phyloP scores from a whole-genome alignment of 2,329 filamentous ascomycete species.

The Mariannaea elegans region DNA sequence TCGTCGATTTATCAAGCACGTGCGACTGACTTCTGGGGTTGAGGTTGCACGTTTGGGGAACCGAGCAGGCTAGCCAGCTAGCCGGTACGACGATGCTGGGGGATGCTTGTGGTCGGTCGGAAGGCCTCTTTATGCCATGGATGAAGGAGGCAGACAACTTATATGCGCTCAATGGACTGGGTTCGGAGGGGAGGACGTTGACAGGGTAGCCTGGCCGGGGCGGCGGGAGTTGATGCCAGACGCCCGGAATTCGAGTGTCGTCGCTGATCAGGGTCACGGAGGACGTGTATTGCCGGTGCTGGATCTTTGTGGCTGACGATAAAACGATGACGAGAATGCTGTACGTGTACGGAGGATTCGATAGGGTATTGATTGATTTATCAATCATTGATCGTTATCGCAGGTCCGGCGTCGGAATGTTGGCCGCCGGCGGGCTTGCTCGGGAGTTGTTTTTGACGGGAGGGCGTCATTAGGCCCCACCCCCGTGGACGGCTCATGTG shows the following conservation, averaged over 20 bases:
- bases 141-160: no score
- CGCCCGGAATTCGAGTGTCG: no score
- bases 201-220: no score
- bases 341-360: no score
- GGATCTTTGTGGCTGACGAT: no score
- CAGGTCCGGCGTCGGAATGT: neutral
- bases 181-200: conserved; percentile 13
- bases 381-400: no score
- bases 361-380: no score
- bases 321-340: no score
- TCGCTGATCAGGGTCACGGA: conserved; percentile 4
- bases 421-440: neutral
- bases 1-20: no score
- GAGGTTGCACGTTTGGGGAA: neutral
- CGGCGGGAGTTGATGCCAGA: no score
- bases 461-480: neutral
- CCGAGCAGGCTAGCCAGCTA: neutral
- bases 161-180: conserved; percentile 13
- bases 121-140: conserved; percentile 18
- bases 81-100: neutral
- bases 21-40: no score
- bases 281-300: no score
- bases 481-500: conserved; percentile 1
- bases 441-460: neutral
- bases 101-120: neutral